These are phyloP conservation scores for Mycena floridula DNA, from an alignment of 768 basidiomycete species.

Conservation along the genomic window DNA sequence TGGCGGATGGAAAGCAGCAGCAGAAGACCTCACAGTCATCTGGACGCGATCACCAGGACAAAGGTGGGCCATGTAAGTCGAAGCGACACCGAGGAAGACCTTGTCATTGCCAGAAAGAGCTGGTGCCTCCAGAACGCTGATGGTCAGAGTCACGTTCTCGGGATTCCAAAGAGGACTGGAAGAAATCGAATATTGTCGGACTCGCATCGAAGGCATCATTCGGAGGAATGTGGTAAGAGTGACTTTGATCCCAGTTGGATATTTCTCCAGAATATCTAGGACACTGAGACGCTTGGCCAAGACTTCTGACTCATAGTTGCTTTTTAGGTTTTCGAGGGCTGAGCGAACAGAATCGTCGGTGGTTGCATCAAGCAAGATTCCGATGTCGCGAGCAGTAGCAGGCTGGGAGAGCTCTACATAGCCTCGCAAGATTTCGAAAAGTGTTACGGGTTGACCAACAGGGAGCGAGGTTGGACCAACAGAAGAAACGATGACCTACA, in stretches of 20 bases:
- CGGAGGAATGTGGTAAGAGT: constrained; percentile 30
- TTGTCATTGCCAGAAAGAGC: constrained; percentile 25
- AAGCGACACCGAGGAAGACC: constrained; percentile 39
- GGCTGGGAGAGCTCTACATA: constrained; percentile 45
- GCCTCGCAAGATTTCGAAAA: constrained; percentile 31
- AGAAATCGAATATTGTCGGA: constrained; percentile 46
- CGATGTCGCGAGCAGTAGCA: constrained; percentile 35
- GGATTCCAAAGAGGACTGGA: constrained; percentile 41
- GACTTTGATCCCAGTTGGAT: constrained; percentile 26
- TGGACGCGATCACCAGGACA: constrained; percentile 34
- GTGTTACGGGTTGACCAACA: constrained; percentile 27
- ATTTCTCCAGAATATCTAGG: constrained; percentile 34
- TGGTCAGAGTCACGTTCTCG: constrained; percentile 34
- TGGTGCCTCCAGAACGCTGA: constrained; percentile 35
- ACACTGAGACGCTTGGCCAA: constrained; percentile 30
- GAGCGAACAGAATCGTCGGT: constrained; percentile 17
- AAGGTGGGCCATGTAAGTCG: constrained; percentile 36
- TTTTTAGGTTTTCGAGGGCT: constrained; percentile 23
- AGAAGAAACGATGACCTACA: constrained; percentile 29
- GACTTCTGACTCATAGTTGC: constrained; percentile 26
- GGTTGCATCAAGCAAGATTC: constrained; percentile 20
- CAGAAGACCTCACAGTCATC: constrained; percentile 33
- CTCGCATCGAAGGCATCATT: constrained; percentile 40
- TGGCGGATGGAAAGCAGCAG: constrained; percentile 38
- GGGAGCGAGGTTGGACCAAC: constrained; percentile 34